phyloP scores from a whole-genome alignment of 768 basidiomycete genomes.

The Leucocoprinus sp. region DNA sequence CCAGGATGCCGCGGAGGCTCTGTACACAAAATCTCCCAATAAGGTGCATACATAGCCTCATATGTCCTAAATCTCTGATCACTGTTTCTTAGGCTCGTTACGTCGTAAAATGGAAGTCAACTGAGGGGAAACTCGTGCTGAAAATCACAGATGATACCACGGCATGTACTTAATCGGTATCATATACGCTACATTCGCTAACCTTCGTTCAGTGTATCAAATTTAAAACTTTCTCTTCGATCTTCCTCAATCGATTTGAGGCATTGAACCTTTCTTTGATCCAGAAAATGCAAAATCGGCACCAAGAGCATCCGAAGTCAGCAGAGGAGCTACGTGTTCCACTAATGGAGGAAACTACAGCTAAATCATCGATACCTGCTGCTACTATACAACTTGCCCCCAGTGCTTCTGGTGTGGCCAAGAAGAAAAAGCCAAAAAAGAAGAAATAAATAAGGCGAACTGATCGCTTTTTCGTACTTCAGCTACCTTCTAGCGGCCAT shows the following conservation, averaged over 20 bases:
- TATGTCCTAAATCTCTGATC: conserved; percentile 5
- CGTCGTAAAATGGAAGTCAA: conserved; percentile 84
- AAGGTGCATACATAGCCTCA: conserved; percentile 40
- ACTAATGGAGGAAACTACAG: conserved; percentile 18
- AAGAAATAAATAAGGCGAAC: conserved; percentile 41
- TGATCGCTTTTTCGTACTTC: neutral
- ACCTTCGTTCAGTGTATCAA: conserved; percentile 68
- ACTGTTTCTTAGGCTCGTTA: conserved; percentile 62
- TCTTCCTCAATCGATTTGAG: conserved; percentile 96
- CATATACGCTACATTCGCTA: neutral
- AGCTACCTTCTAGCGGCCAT: conserved; percentile 3
- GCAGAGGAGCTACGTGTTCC: conserved; percentile 16
- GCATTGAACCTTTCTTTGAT: conserved; percentile 80
- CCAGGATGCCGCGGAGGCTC: conserved; percentile 80
- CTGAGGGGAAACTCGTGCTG: conserved; percentile 80
- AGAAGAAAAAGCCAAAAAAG: conserved; percentile 82
- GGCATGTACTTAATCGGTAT: conserved; percentile 38
- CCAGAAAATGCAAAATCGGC: conserved; percentile 76
- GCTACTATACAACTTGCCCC: conserved; percentile 7
- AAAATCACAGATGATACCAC: conserved; percentile 90
- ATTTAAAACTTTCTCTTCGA: conserved; percentile 91
- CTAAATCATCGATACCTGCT: conserved; percentile 21
- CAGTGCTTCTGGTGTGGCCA: conserved; percentile 47
- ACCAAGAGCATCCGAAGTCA: conserved; percentile 23
- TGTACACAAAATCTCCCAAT: conserved; percentile 75